Conservation (phyloP, 768 basidiomycete species). For the Tephrocybe sp. region DNA sequence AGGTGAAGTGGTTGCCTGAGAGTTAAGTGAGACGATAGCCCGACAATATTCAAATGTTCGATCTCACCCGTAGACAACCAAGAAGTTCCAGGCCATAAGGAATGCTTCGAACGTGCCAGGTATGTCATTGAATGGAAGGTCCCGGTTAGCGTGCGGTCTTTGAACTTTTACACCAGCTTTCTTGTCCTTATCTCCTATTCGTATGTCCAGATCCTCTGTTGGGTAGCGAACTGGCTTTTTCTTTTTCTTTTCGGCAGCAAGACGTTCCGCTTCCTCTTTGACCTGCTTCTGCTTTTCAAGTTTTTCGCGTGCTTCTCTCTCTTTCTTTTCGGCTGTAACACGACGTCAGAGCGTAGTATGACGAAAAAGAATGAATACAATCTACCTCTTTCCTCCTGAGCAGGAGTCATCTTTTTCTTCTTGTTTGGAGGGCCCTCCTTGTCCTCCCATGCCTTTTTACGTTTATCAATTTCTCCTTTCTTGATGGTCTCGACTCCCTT, state of each 20-base stretch:
- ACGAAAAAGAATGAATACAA: slow-evolving; percentile 9
- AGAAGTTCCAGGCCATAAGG: slow-evolving; percentile 90
- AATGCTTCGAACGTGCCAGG: slow-evolving; percentile 76
- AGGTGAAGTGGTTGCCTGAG: slow-evolving; percentile 81
- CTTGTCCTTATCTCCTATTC: slow-evolving; percentile 76
- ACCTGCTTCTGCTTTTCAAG: slow-evolving; percentile 60
- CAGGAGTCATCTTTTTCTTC: slow-evolving; percentile 74
- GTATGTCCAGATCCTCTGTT: slow-evolving; percentile 87
- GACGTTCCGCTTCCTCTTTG: slow-evolving; percentile 69
- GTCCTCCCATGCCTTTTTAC: slow-evolving; percentile 88
- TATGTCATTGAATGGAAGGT: slow-evolving; percentile 67
- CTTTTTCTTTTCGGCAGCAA: slow-evolving; percentile 79
- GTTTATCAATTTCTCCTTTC: slow-evolving; percentile 87
- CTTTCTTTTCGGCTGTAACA: slow-evolving; percentile 53
- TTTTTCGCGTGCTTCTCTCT: slow-evolving; percentile 69
- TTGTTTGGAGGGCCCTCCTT: slow-evolving; percentile 81
- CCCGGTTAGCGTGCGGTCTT: slow-evolving; percentile 63
- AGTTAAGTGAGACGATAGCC: slow-evolving; percentile 11
- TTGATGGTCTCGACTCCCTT: slow-evolving; percentile 77
- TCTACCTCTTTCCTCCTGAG: slow-evolving; percentile 73
- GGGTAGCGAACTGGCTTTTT: slow-evolving; percentile 91
- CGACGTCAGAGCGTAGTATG: slow-evolving; percentile 20
- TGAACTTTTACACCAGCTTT: slow-evolving; percentile 69
- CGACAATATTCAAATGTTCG: background rate
- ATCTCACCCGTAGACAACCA: slow-evolving; percentile 88